A percentile compares a stretch with the other conserved stretches of the same genome.
phyloP scores from a whole-genome alignment of 2,329 filamentous ascomycete species.

The Botryotinia globosa region DNA sequence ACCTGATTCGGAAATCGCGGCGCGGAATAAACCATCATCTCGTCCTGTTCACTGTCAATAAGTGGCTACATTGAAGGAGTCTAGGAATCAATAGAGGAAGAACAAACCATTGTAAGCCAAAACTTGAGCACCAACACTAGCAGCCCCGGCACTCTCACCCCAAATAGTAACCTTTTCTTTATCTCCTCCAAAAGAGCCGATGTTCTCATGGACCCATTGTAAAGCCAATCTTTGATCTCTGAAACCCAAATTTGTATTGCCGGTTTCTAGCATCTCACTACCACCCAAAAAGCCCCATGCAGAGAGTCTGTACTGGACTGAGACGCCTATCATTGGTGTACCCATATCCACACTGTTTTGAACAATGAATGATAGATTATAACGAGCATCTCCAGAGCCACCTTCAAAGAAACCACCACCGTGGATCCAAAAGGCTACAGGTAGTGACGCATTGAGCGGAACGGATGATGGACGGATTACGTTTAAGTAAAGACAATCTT shows the following conservation, averaged over 20 bases:
- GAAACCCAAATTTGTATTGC: conserved; percentile 47
- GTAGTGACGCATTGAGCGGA: conserved; percentile 30
- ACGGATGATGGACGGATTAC: conserved; percentile 47
- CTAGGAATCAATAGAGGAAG: not conserved
- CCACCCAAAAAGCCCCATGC: conserved; percentile 48
- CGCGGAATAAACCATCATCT: conserved; percentile 53
- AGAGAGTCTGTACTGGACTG: conserved; percentile 46
- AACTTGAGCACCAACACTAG: conserved; percentile 30
- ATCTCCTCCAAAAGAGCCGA: conserved; percentile 46
- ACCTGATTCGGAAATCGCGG: conserved; percentile 48
- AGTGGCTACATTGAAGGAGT: not conserved
- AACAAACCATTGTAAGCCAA: conserved; percentile 46
- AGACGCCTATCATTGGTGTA: conserved; percentile 47
- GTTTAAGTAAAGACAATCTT: conserved; percentile 56
- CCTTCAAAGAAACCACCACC: conserved; percentile 44
- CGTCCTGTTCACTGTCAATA: conserved; percentile 39
- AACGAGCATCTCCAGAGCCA: conserved; percentile 26
- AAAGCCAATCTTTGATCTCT: conserved; percentile 45
- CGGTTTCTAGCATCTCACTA: conserved; percentile 40
- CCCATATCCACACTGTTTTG: conserved; percentile 43
- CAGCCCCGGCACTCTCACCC: conserved; percentile 43
- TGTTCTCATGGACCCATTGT: conserved; percentile 46
- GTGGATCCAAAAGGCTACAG: conserved; percentile 57
- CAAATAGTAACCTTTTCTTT: conserved; percentile 45
- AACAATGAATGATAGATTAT: conserved; percentile 30